Base-by-base conservation (phyloP, 2,329 filamentous ascomycete genomes). In the Alternaria arbusti region DNA sequence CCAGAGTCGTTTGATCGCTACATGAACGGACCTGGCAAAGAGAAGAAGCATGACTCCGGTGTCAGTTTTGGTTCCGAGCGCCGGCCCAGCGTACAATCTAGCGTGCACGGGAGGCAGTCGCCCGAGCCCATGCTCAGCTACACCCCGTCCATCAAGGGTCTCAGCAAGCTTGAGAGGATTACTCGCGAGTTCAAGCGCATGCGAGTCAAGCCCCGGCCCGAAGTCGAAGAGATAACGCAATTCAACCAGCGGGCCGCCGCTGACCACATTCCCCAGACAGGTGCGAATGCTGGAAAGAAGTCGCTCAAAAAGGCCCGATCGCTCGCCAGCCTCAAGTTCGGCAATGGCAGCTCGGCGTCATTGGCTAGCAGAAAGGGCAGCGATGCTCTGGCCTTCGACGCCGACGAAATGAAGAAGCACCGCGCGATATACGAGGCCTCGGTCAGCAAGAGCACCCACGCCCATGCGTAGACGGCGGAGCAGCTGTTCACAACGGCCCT, bases 41-140 rank as follows among this genome's bases (percentile, higher is more conserved):
- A 81, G 40, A 84, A 87, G 70, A 89, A 89, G 77, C 86, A 85
- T 22, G 88, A 90, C 74, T 90, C 88, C 4, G 88, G 88, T 20
- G 85, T 90, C 62, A 89, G 87, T 76, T 89, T 90, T 70, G 82
- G 81, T 54, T 78, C 78, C 26, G 74, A 78, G 26, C 70, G 69
- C 28, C 69, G 76, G 30, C 76, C 77, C 15, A 78, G 76, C 36
- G 74, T 76, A 22, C 74, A 58, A 4, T 67, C 70, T 15, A 74
- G 64, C 46, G 52, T 69, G 5, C 69, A 72, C 25, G 77, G 78
- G 49, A 70, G 67, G 54, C 66, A 70, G n/a, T 66, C 67, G 11
- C 65, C 71, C 3, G 67, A 71, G 47, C 64, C 71, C 5, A 66
- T 68, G 26, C 23, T 65, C 17, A 70, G 66, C 26, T 68, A 65